Evolutionary conservation across 2,329 filamentous ascomycete genomes (phyloP), one percentile per base, ranked within the genome.

Genomic region (Aureobasidium sp.): DNA sequence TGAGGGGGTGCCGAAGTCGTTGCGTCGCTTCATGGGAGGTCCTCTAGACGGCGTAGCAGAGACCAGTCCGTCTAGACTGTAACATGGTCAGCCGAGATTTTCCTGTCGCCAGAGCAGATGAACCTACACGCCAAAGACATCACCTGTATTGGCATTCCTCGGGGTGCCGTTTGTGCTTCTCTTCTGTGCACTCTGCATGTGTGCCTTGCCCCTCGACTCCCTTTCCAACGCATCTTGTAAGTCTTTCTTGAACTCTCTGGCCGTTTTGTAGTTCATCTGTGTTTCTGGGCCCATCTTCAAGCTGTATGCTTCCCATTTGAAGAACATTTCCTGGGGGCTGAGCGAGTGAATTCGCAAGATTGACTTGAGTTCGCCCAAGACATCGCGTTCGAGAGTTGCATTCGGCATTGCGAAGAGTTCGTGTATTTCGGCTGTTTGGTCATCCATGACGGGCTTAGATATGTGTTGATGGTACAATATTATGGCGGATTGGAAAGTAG

Each of bases 291-390:
- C 90, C 87, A 97, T 91, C 76, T 93, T 96, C 73, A 99, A 88
- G 75, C 89, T 92, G 80, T 97, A 97, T 0, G 91, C 93, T 75
- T 99, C 94, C 94, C 94, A 99, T 81, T 97, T 97, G 84, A 91
- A 97, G 76, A 91, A 97, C 29, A 97, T 81, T 72, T 97, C 94
- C 73, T 97, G 87, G 37, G 87, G 82, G 17, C 86, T 84, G 64
- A 97, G 83, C 52, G 85, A 86, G 76, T 97, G 90, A 64, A 97
- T 81, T 61, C 87, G 86, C 77, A 94, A 83, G 72, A 96, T 95
- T 63, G 91, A 95, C 72, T 88, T 83, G 67, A 99, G 80, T 77
- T 97, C 92, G 59, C 82, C 79, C 66, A 91, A 78, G 62, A 97
- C 84, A 74, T 97, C 93, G 66, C 86, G 79, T 65, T 90, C 84